phyloP scores from a whole-genome alignment of 139 green algal genomes.

The Closterium sp. region DNA sequence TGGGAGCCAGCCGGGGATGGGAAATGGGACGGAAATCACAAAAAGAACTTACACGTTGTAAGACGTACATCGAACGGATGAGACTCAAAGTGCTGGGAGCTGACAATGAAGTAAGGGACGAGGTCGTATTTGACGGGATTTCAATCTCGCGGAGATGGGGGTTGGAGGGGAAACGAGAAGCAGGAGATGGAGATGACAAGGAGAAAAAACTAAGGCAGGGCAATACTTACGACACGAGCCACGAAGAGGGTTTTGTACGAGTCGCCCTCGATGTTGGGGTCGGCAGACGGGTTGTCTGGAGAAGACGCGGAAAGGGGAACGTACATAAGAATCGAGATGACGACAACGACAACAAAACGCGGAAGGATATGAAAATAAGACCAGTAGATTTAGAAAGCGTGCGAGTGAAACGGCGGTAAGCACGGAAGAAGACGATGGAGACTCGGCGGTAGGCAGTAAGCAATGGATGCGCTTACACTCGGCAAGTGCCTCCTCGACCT shows the following conservation, averaged over 20 bases:
- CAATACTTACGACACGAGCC: conserved; percentile 38
- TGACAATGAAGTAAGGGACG: background rate
- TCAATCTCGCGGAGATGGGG: background rate
- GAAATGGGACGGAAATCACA: background rate
- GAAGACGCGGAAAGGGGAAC: background rate
- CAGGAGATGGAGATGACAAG: background rate
- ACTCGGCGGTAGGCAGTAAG: background rate
- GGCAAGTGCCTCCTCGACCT: conserved; percentile 30
- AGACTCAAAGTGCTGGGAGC: too few relatives aligned
- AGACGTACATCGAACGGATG: too few relatives aligned
- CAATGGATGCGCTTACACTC: conserved; percentile 32
- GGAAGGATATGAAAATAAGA: too few relatives aligned
- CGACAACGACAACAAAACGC: background rate
- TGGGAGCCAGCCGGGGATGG: too few relatives aligned
- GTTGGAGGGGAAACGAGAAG: background rate
- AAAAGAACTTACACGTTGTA: too few relatives aligned
- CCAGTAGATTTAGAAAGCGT: too few relatives aligned
- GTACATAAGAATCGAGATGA: background rate
- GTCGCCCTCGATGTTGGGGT: conserved; percentile 52
- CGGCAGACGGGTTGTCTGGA: conserved; percentile 47
- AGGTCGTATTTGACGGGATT: background rate
- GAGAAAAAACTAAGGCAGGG: background rate
- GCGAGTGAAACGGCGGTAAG: background rate
- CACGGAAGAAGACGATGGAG: background rate
- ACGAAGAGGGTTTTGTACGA: conserved; percentile 64